Percentiles rank a stretch among this genome's conserved stretches.
Evolutionary conservation across 2,329 filamentous ascomycete species (phyloP).

Genomic region (Berkeleyomyces basicola): DNA sequence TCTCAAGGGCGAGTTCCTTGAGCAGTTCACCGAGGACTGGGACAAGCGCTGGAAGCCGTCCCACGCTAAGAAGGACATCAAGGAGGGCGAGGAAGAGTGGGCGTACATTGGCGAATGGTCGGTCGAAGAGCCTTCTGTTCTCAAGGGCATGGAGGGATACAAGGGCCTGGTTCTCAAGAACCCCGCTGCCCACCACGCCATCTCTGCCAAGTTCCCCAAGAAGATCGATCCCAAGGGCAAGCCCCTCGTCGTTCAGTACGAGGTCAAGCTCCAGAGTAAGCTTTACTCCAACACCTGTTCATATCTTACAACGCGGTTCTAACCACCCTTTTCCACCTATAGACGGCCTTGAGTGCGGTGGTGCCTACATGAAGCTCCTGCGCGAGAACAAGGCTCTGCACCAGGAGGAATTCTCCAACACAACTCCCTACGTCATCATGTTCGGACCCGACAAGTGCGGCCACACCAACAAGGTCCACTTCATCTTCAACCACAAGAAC

Average conservation of each 20-base stretch:
- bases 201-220: slow-evolving; percentile 96
- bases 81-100: slow-evolving; percentile 71
- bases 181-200: slow-evolving; percentile 92
- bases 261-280: slow-evolving; percentile 96
- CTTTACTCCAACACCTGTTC: slow-evolving; percentile 16
- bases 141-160: slow-evolving; percentile 86
- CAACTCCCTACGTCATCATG: slow-evolving; percentile 98
- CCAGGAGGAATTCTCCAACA: slow-evolving; percentile 94
- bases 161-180: slow-evolving; percentile 98
- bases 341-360: slow-evolving; percentile 95
- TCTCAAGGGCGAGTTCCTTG: slow-evolving; percentile 85
- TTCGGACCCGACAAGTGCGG: slow-evolving; percentile 99
- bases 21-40: slow-evolving; percentile 98
- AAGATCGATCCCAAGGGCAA: slow-evolving; percentile 95
- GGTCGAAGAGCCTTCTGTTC: slow-evolving; percentile 81
- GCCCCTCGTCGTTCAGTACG: slow-evolving; percentile 93
- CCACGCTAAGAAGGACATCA: slow-evolving; percentile 81
- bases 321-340: slow-evolving; percentile 1
- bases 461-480: slow-evolving; percentile 93
- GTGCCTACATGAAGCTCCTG: slow-evolving; percentile 97
- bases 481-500: slow-evolving; percentile 99
- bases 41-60: slow-evolving; percentile 85
- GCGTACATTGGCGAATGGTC: slow-evolving; percentile 93
- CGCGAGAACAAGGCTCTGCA: slow-evolving; percentile 95
- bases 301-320: neutral